Percentiles rank a stretch among this genome's conserved stretches.
Conservation (phyloP, 495 filamentous ascomycete genomes). For the Tuber indicum region DNA sequence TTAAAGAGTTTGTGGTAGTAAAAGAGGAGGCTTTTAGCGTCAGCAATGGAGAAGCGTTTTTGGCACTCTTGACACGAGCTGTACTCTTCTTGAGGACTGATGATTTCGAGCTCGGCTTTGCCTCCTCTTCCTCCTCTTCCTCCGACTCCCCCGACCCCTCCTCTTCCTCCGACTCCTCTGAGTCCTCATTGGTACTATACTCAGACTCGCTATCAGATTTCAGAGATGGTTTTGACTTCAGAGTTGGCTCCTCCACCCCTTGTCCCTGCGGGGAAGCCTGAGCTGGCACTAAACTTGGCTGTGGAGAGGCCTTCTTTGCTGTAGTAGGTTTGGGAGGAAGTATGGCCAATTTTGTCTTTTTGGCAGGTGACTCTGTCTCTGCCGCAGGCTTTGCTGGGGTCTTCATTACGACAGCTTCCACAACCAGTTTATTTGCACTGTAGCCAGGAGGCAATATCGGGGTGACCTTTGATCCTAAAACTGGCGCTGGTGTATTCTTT, state of each 20-base stretch:
- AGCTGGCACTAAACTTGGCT: background rate
- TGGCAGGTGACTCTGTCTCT: background rate
- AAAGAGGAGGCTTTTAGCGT: background rate
- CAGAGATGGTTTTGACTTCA: background rate
- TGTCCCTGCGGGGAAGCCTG: background rate
- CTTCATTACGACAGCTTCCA: background rate
- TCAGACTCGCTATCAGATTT: background rate
- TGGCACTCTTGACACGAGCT: background rate
- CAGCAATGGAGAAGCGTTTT: background rate
- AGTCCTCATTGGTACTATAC: background rate
- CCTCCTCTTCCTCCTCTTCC: background rate
- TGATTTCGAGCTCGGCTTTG: background rate
- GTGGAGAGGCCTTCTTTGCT: background rate
- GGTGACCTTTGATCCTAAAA: conserved; percentile 16
- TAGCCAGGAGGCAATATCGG: conserved; percentile 34
- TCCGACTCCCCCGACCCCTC: background rate
- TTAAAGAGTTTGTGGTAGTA: background rate
- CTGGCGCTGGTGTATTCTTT: background rate
- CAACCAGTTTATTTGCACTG: conserved; percentile 1
- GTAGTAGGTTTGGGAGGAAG: background rate
- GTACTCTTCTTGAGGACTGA: background rate
- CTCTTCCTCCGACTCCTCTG: background rate
- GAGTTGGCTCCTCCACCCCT: background rate
- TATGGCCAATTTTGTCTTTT: conserved; percentile 5
- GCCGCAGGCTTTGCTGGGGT: background rate